Percentiles rank a stretch among this genome's conserved stretches.
These are phyloP conservation scores for Aspergillus persii DNA, from an alignment of 2,329 filamentous ascomycete genomes.

Conservation along the genomic window DNA sequence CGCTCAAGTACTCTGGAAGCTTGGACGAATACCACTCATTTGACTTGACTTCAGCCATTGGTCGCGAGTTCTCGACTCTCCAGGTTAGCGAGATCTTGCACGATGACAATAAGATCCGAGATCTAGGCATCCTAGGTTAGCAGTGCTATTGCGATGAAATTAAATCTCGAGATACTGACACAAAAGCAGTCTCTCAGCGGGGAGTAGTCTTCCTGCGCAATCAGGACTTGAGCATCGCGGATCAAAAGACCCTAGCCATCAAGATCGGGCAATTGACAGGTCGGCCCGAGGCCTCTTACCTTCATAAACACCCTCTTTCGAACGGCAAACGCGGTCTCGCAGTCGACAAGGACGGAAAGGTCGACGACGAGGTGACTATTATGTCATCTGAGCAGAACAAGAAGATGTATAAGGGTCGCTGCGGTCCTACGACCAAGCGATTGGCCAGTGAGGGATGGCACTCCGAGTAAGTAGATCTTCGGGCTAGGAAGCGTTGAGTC, in stretches of 20 bases:
- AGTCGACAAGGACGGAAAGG: background rate
- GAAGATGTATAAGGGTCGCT: background rate
- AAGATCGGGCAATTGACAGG: background rate
- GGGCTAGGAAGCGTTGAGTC: no score
- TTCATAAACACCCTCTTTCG: background rate
- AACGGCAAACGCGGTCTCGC: background rate
- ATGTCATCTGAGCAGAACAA: constrained; percentile 4
- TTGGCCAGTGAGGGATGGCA: constrained; percentile 9
- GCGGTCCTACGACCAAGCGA: background rate
- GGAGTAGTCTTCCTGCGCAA: background rate
- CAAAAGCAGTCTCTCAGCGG: background rate
- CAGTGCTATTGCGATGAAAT: background rate
- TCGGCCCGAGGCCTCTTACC: background rate
- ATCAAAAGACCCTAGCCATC: background rate
- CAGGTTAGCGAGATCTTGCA: background rate
- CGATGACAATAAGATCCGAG: background rate
- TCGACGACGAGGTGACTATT: constrained; percentile 6
- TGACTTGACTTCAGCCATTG: background rate
- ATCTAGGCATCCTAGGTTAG: background rate
- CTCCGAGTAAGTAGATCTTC: background rate
- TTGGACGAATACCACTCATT: background rate
- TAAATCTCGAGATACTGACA: background rate
- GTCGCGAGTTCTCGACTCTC: background rate
- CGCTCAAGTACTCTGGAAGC: background rate
- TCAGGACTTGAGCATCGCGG: background rate